phyloP scores from a whole-genome alignment of 75 land plant species.

The Cryptomeria japonica region DNA sequence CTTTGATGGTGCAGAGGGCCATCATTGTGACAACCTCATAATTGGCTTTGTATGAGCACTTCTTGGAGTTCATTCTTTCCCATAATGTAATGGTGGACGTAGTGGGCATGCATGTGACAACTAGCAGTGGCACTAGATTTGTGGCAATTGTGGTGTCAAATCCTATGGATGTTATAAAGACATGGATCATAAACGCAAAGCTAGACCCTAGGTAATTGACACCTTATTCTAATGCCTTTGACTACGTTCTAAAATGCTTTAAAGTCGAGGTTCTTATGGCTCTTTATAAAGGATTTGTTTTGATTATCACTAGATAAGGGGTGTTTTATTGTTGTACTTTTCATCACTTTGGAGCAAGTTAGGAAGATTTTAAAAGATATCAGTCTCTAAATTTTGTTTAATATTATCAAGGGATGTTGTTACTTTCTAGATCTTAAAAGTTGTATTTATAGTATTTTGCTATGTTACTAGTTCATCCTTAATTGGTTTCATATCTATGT shows the following conservation, averaged over 20 bases:
- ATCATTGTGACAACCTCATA: slow-evolving; percentile 79
- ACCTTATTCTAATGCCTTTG: slow-evolving; percentile 62
- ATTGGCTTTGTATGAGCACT: slow-evolving; percentile 77
- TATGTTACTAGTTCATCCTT: no score
- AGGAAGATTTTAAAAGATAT: slow-evolving; percentile 53
- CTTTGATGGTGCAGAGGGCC: slow-evolving; percentile 74
- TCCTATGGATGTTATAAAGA: slow-evolving; percentile 85
- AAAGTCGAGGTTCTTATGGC: slow-evolving; percentile 62
- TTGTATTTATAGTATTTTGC: no score
- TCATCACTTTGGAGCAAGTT: slow-evolving; percentile 70
- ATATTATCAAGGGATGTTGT: not conserved
- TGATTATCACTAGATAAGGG: slow-evolving; percentile 64
- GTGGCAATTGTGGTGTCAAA: slow-evolving; percentile 73
- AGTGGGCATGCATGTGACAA: slow-evolving; percentile 62
- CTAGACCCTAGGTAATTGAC: slow-evolving; percentile 31
- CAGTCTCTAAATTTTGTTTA: not conserved
- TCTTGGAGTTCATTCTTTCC: slow-evolving; percentile 46
- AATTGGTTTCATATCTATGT: no score
- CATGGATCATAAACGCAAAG: slow-evolving; percentile 75
- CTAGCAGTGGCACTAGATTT: slow-evolving; percentile 62
- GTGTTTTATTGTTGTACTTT: slow-evolving; percentile 67
- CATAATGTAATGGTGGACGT: slow-evolving; percentile 41
- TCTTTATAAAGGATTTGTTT: slow-evolving; percentile 72
- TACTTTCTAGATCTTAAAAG: no score
- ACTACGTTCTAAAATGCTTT: slow-evolving; percentile 70